phyloP scores from a whole-genome alignment of 2,329 filamentous ascomycete genomes.

The Aspergillus texensis region DNA sequence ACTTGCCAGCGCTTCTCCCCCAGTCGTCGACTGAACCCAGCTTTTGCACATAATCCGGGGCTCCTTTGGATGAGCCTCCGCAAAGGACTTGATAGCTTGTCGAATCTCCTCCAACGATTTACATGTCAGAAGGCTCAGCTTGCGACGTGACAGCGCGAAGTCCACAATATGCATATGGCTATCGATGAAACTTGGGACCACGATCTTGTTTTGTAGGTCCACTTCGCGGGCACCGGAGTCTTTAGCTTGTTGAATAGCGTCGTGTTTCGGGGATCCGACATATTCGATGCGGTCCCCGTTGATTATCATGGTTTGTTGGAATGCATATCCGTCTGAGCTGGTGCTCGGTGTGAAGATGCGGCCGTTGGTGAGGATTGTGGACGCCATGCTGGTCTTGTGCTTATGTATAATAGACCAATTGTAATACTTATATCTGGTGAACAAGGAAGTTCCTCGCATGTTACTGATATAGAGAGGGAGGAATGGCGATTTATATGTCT shows the following conservation, averaged over 20 bases:
- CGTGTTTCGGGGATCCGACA: constrained; percentile 37
- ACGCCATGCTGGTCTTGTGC: not conserved
- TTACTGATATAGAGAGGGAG: not conserved
- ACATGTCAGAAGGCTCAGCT: constrained; percentile 48
- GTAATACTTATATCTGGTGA: accelerated
- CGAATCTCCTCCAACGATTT: constrained; percentile 49
- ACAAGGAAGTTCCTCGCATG: not conserved
- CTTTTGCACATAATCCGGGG: constrained; percentile 50
- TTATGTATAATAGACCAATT: not conserved
- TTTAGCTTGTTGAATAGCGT: constrained; percentile 17
- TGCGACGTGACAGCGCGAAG: constrained; percentile 52
- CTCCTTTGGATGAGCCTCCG: constrained; percentile 41
- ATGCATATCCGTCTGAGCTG: constrained; percentile 18
- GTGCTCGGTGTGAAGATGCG: constrained; percentile 33
- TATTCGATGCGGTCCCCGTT: constrained; percentile 45
- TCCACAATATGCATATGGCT: constrained; percentile 54
- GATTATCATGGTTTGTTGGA: constrained; percentile 43
- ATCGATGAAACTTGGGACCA: constrained; percentile 54
- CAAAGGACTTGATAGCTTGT: constrained; percentile 44
- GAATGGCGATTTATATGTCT: not conserved
- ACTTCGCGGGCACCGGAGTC: constrained; percentile 22
- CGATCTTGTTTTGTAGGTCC: constrained; percentile 42
- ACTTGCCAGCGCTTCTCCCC: constrained; percentile 46
- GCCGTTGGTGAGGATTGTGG: constrained; percentile 35
- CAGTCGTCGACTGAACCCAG: constrained; percentile 55